A percentile compares a stretch with the other conserved stretches of the same genome.
These are phyloP conservation scores for Platismatia glauca DNA, from an alignment of 495 filamentous ascomycete species.

Conservation along the genomic window DNA sequence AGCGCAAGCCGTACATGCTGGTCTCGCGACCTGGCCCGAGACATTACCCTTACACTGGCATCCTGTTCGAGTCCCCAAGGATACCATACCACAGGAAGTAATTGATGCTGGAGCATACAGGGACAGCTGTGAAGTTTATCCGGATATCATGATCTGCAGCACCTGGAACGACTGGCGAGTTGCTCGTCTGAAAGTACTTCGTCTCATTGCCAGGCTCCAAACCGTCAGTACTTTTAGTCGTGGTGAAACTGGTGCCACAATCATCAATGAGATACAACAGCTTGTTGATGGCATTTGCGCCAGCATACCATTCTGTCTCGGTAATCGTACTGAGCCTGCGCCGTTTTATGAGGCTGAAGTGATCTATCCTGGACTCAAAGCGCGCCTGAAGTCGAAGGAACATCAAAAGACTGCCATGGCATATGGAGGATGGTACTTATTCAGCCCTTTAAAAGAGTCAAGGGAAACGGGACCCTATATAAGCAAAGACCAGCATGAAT, in stretches of 20 bases:
- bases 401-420: conserved; percentile 18
- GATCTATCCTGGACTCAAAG: conserved; percentile 12
- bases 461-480: conserved; percentile 5
- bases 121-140: conserved; percentile 19
- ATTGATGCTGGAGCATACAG: conserved; percentile 17
- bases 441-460: conserved; percentile 18
- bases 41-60: conserved; percentile 11
- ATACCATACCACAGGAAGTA: conserved; percentile 11
- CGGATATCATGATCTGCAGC: conserved; percentile 14
- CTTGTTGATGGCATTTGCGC: conserved; percentile 15
- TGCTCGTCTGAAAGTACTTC: conserved; percentile 17
- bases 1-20: conserved; percentile 9
- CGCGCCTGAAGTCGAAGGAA: conserved; percentile 6
- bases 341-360: conserved; percentile 10
- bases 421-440: conserved; percentile 29
- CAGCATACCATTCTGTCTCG: conserved; percentile 17
- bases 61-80: not conserved
- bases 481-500: conserved; percentile 13
- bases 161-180: conserved; percentile 21
- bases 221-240: not conserved
- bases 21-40: conserved; percentile 10
- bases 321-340: conserved; percentile 9
- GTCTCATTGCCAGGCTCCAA: conserved; percentile 8
- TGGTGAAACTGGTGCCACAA: not conserved
- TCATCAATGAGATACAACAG: conserved; percentile 10